phyloP scores from a whole-genome alignment of 1,139 yeast genomes.

The Nakaseomyces nivariensis region DNA sequence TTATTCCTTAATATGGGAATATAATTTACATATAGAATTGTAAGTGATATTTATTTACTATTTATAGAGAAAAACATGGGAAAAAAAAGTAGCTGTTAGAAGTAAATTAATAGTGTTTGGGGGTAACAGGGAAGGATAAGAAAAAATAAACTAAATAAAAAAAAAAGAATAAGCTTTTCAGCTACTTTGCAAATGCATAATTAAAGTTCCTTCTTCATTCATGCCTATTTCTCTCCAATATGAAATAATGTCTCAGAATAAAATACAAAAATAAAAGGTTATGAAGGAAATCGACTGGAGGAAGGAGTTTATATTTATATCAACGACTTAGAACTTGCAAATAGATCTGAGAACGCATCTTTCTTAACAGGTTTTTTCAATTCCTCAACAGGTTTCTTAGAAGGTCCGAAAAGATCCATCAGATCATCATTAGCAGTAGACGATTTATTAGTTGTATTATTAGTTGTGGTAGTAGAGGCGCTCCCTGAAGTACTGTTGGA shows the following conservation, averaged over 20 bases:
- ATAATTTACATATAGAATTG: neutral
- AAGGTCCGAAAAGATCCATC: constrained; percentile 5
- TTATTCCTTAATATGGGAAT: neutral
- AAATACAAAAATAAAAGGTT: neutral
- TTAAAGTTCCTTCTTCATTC: no score
- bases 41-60: neutral
- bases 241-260: neutral
- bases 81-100: no score
- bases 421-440: constrained; percentile 10
- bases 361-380: constrained; percentile 7
- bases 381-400: constrained; percentile 1
- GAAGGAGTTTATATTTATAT: constrained; percentile 10
- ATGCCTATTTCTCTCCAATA: no score
- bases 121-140: neutral
- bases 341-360: constrained; percentile 28
- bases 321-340: constrained; percentile 26
- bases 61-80: no score
- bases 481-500: neutral
- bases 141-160: no score
- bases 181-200: no score
- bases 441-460: constrained; percentile 6
- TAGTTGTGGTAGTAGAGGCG: constrained; percentile 1
- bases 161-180: no score
- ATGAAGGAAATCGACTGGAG: neutral
- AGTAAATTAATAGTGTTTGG: no score